Percentiles rank a stretch among this genome's conserved stretches.
Evolutionary conservation across 371 early-diverging fungal species (phyloP).

Genomic region (Mucor circinelloides): DNA sequence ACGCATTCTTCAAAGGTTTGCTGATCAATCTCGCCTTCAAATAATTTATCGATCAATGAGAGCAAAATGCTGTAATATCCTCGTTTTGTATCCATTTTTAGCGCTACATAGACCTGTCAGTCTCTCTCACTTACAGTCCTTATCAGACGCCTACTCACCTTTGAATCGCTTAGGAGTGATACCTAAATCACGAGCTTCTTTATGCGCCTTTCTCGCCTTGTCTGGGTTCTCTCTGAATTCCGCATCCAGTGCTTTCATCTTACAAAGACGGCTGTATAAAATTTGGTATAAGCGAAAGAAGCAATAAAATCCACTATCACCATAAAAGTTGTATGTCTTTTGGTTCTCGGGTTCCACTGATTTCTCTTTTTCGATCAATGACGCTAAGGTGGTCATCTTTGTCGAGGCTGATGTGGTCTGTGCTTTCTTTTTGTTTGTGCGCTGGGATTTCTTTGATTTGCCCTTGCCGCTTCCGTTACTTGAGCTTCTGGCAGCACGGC

Average conservation of each 20-base stretch:
- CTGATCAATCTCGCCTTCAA: conserved; percentile 82
- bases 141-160: conserved; percentile 15
- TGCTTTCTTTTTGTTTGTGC: background rate
- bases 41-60: conserved; percentile 67
- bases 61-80: conserved; percentile 77
- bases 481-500: background rate
- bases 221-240: conserved; percentile 62
- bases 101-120: background rate
- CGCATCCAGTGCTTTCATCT: conserved; percentile 74
- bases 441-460: background rate
- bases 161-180: conserved; percentile 49
- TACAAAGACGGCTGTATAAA: conserved; percentile 68
- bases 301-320: conserved; percentile 79
- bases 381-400: background rate
- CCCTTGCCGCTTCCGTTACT: background rate
- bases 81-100: conserved; percentile 26
- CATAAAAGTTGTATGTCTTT: conserved; percentile 59
- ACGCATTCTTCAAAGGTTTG: conserved; percentile 88
- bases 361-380: conserved; percentile 9
- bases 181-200: conserved; percentile 80
- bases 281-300: conserved; percentile 82
- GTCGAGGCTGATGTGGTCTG: background rate
- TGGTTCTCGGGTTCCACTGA: conserved; percentile 24
- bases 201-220: conserved; percentile 56
- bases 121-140: background rate